Base-by-base conservation (phyloP, 495 filamentous ascomycete species). In the Opeltia flavorubescens region DNA sequence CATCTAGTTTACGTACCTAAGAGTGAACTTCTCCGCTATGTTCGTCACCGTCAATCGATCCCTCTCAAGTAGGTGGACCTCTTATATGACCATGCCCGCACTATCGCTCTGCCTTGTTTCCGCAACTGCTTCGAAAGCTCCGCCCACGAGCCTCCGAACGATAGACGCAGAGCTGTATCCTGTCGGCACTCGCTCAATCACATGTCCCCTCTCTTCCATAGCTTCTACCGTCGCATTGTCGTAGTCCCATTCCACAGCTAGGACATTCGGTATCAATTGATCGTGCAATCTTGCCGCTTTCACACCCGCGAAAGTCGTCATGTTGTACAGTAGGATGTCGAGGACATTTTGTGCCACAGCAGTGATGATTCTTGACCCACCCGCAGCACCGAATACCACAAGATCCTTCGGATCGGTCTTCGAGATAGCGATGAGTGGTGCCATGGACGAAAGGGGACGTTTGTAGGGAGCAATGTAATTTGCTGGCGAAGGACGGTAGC, bases 311-410 rank as follows among this genome's bases (percentile, higher is more conserved):
- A 66, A 57, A 0, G 78, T 62, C 0, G 65, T 71, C 53, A 81
- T 65, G 40, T 67, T 65, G 17, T 72, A 67, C 43, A 89, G 82
- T 0, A 95, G 65, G 2, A 84, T 63, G 53, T 84, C 69, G 46
- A 80, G 76, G 25, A 86, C 70, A 39, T 72, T 77, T 60, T 89
- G 85, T 26, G 86, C 70, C 0, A 82, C 88, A 0, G 84, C 67
- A 0, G 84, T 93, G 61, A 89, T 89, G 60, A 94, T 95, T 3
- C 84, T 72, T n/a, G 79, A 85, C 9, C 89, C 89, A 12, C 89
- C 89, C 0, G 87, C 86, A 0, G 84, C 77, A 1, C 85, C 89
- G n/a, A 83, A 72, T 20, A 78, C 64, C 44, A 84, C 67, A 54
- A 80, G 82, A 4, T 89, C 59, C 5, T 69, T 71, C 1, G 75